phyloP scores from a whole-genome alignment of 805 yeast species.

The Candida xiaguanensis region DNA sequence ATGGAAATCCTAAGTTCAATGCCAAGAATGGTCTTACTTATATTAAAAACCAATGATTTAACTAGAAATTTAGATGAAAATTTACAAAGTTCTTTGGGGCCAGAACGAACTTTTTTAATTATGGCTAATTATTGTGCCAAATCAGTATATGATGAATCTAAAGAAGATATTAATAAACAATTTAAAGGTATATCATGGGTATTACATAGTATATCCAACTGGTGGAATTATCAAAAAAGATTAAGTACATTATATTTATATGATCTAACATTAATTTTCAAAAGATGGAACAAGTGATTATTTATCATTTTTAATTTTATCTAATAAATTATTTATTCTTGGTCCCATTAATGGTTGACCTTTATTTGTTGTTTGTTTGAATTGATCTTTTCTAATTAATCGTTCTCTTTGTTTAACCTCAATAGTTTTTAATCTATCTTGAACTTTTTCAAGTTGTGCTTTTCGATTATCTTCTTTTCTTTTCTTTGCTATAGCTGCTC shows the following conservation, averaged over 20 bases:
- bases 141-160: constrained; percentile 68
- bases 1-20: constrained; percentile 75
- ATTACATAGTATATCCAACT: constrained; percentile 21
- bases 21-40: constrained; percentile 82
- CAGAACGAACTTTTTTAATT: constrained; percentile 81
- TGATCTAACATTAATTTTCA: constrained; percentile 27
- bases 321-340: constrained; percentile 71
- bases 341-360: constrained; percentile 96
- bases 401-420: constrained; percentile 38
- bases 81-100: constrained; percentile 77
- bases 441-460: constrained; percentile 37
- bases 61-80: constrained; percentile 86
- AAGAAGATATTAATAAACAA: constrained; percentile 30
- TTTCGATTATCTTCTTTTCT: constrained; percentile 42
- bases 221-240: constrained; percentile 34
- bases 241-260: constrained; percentile 29
- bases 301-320: constrained; percentile 60
- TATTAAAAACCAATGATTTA: constrained; percentile 90
- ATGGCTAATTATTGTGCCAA: constrained; percentile 87
- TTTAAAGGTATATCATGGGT: constrained; percentile 10
- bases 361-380: constrained; percentile 49
- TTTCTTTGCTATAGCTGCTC: constrained; percentile 43
- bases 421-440: constrained; percentile 30
- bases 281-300: neutral
- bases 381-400: constrained; percentile 38